Percentiles rank a stretch among this genome's conserved stretches.
Evolutionary conservation across 495 filamentous ascomycete species (phyloP).

Genomic region (Rhypophila decipiens): DNA sequence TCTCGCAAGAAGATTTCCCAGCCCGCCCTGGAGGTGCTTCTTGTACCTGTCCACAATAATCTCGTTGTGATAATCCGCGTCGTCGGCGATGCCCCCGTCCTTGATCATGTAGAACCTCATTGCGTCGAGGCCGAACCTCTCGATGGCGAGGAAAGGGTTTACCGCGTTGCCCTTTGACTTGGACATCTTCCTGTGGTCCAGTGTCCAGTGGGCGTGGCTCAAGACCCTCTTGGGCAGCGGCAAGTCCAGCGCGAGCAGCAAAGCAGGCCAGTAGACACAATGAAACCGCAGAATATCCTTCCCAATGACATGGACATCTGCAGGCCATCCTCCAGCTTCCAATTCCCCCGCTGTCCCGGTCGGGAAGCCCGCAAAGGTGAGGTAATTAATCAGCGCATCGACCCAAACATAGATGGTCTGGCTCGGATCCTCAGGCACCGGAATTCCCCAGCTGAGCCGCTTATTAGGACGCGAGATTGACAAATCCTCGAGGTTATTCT

Average conservation of each 20-base stretch:
- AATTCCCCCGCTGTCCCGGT: conserved; percentile 55
- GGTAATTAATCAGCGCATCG: conserved; percentile 89
- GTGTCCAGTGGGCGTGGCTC: conserved; percentile 91
- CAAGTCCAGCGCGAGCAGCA: conserved; percentile 82
- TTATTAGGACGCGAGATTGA: conserved; percentile 79
- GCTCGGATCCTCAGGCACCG: conserved; percentile 70
- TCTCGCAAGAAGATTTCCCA: conserved; percentile 75
- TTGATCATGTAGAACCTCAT: conserved; percentile 83
- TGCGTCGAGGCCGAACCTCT: conserved; percentile 78
- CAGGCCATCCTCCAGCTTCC: conserved; percentile 69
- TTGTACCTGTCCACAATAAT: conserved; percentile 72
- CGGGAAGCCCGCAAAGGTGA: conserved; percentile 83
- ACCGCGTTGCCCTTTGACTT: conserved; percentile 94
- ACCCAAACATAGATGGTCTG: conserved; percentile 99
- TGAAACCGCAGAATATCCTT: conserved; percentile 97
- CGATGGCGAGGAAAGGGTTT: conserved; percentile 86
- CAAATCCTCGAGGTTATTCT: conserved; percentile 70
- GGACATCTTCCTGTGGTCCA: conserved; percentile 86
- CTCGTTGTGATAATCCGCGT: conserved; percentile 78
- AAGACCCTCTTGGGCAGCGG: conserved; percentile 77
- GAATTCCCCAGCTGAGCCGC: conserved; percentile 83
- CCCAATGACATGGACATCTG: conserved; percentile 84
- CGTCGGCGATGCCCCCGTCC: conserved; percentile 65
- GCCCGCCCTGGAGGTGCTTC: conserved; percentile 60
- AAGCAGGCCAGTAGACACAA: conserved; percentile 95